phyloP scores from a whole-genome alignment of 768 basidiomycete genomes.

The Xanthoconium stramineum region DNA sequence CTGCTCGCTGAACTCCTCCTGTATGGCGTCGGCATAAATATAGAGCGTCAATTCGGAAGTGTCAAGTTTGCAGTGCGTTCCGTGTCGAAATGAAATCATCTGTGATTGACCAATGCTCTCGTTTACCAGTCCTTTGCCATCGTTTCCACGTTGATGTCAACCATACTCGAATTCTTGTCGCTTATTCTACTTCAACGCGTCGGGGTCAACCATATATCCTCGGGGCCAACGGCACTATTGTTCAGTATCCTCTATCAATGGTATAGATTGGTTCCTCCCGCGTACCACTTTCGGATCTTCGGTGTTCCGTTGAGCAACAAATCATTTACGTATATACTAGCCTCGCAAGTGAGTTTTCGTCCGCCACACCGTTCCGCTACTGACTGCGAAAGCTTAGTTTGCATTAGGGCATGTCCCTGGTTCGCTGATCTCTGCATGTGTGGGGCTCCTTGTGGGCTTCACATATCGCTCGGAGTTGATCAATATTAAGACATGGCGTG shows the following conservation, averaged over 20 bases:
- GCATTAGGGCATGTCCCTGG: conserved; percentile 64
- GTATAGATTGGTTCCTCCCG: conserved; percentile 68
- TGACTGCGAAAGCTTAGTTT: conserved; percentile 44
- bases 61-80: conserved; percentile 78
- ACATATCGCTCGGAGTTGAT: conserved; percentile 83
- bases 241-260: conserved; percentile 86
- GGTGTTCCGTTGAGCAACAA: conserved; percentile 76
- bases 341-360: conserved; percentile 54
- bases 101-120: conserved; percentile 5
- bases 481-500: conserved; percentile 74
- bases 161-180: conserved; percentile 61
- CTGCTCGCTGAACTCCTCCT: conserved; percentile 72
- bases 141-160: conserved; percentile 63
- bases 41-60: conserved; percentile 86
- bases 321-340: conserved; percentile 66
- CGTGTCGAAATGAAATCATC: not conserved
- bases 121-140: conserved; percentile 67
- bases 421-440: conserved; percentile 54
- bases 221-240: conserved; percentile 72
- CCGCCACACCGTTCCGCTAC: not conserved
- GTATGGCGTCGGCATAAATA: conserved; percentile 62
- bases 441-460: conserved; percentile 70
- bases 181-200: conserved; percentile 63
- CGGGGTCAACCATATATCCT: conserved; percentile 69
- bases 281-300: conserved; percentile 75